phyloP scores from a whole-genome alignment of 805 yeast genomes.

The Candida loeiensis region DNA sequence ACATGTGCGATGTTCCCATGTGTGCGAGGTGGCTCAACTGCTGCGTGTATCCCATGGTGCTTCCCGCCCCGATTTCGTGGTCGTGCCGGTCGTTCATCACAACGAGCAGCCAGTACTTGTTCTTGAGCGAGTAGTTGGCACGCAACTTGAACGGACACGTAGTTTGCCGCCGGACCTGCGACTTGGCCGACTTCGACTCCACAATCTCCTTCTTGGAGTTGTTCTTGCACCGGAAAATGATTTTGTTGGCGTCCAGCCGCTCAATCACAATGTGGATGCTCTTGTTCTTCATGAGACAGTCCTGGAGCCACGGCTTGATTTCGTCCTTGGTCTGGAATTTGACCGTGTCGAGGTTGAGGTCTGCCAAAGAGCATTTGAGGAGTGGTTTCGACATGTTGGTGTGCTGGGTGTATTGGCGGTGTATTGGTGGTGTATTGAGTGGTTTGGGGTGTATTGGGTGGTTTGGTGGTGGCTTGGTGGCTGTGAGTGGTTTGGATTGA shows the following conservation, averaged over 20 bases:
- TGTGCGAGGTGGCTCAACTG: conserved; percentile 1
- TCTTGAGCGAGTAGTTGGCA: conserved; percentile 55
- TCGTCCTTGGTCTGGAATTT: conserved; percentile 37
- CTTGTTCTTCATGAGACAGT: conserved; percentile 39
- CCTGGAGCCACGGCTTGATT: conserved; percentile 61
- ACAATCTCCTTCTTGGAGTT: conserved; percentile 14
- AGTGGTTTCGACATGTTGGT: conserved; percentile 9
- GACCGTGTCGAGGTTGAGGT: conserved; percentile 19
- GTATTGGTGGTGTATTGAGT: no score
- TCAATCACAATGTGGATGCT: conserved; percentile 60
- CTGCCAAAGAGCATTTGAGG: conserved; percentile 12
- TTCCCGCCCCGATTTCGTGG: conserved; percentile 28
- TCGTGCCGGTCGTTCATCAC: conserved; percentile 60
- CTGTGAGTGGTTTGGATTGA: no score
- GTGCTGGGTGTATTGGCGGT: no score
- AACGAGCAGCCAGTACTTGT: conserved; percentile 56
- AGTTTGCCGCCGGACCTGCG: conserved; percentile 19
- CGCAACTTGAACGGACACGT: conserved; percentile 64
- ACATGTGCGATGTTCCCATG: not conserved
- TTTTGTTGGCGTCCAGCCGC: conserved; percentile 57
- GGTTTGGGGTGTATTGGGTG: no score
- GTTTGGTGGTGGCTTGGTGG: no score
- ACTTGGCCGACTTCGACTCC: conserved; percentile 15
- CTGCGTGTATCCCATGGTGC: conserved; percentile 1
- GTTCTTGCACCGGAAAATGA: conserved; percentile 59